Evolutionary conservation across 768 basidiomycete species (phyloP).

Genomic region (Dioszegia aurantiaca): DNA sequence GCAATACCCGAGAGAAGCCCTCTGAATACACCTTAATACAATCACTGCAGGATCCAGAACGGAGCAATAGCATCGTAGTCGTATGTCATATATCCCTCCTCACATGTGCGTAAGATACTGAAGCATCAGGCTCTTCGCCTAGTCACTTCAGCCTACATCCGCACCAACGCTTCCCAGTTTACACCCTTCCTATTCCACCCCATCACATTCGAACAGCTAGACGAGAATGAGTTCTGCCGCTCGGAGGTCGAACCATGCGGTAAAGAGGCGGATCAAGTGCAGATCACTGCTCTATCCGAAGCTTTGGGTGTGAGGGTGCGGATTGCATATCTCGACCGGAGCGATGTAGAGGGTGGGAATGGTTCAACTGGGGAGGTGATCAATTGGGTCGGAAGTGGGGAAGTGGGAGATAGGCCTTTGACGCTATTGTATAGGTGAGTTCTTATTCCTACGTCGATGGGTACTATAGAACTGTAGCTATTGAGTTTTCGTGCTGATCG

Average conservation of each 20-base stretch:
- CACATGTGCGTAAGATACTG: too few relatives aligned
- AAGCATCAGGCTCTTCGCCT: conserved; percentile 74
- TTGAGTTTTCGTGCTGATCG: neutral
- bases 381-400: conserved; percentile 51
- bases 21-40: conserved; percentile 41
- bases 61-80: conserved; percentile 49
- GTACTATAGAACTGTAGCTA: neutral
- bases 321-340: conserved; percentile 77
- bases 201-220: conserved; percentile 63
- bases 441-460: too few relatives aligned
- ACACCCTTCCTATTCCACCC: conserved; percentile 73
- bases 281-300: conserved; percentile 71
- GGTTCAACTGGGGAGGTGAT: conserved; percentile 47
- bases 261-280: conserved; percentile 67
- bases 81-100: conserved; percentile 26
- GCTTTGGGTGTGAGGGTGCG: conserved; percentile 67
- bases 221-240: conserved; percentile 68
- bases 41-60: conserved; percentile 46
- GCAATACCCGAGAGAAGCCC: conserved; percentile 4
- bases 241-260: conserved; percentile 64
- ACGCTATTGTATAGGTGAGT: conserved; percentile 72
- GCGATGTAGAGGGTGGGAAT: conserved; percentile 33
- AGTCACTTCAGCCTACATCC: conserved; percentile 78
- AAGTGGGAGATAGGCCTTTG: conserved; percentile 57
- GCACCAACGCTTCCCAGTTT: conserved; percentile 62